A percentile compares a stretch with the other conserved stretches of the same genome.
phyloP scores from a whole-genome alignment of 352 stramenopile species.

The Pelagophyceae sp. region DNA sequence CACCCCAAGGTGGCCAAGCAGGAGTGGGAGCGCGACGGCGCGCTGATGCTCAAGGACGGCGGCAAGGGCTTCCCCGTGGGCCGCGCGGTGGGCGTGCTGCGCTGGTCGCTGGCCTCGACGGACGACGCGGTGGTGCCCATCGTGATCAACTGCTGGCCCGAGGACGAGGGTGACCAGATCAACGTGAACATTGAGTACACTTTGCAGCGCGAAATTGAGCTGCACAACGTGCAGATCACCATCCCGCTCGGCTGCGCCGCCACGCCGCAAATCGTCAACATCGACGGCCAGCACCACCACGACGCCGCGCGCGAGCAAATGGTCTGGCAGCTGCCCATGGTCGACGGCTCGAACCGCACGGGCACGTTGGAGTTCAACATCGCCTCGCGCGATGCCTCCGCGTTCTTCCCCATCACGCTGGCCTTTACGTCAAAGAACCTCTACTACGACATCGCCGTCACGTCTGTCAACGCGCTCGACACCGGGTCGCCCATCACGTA shows the following conservation, averaged over 20 bases:
- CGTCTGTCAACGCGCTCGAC: not conserved
- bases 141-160: conserved; percentile 75
- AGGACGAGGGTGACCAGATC: conserved; percentile 59
- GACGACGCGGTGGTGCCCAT: conserved; percentile 61
- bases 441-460: conserved; percentile 15
- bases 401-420: conserved; percentile 72
- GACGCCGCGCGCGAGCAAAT: conserved; percentile 57
- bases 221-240: conserved; percentile 68
- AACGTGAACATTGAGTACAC: conserved; percentile 76
- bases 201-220: conserved; percentile 48
- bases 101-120: conserved; percentile 54
- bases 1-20: conserved; percentile 75
- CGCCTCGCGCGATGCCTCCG: conserved; percentile 49
- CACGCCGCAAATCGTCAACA: conserved; percentile 51
- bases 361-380: conserved; percentile 70
- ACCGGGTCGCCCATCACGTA: not conserved
- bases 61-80: conserved; percentile 57
- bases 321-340: conserved; percentile 65
- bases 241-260: conserved; percentile 61
- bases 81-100: conserved; percentile 59
- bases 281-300: conserved; percentile 66
- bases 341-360: conserved; percentile 54
- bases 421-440: conserved; percentile 61
- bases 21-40: conserved; percentile 52
- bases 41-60: conserved; percentile 62